Base-by-base conservation (phyloP, 805 yeast genomes). In the Spathaspora arborariae region DNA sequence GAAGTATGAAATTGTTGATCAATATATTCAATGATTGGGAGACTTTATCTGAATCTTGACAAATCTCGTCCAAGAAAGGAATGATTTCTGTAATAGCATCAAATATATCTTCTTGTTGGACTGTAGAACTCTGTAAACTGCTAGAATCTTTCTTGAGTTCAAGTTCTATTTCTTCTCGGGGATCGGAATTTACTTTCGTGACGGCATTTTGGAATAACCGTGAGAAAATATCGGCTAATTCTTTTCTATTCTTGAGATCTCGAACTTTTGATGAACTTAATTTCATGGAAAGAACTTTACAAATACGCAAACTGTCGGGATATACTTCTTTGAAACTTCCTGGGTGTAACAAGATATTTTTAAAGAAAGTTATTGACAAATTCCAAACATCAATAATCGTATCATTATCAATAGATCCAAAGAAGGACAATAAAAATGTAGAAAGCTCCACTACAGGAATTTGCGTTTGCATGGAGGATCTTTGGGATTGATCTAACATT, bases 361-460 rank as follows among this genome's bases (percentile, higher is more conserved):
- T 82, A 53, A 88, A 68, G 52, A 87, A 90, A 2, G 62, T 60
- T 20, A 79, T 66, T 27, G 84, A 67, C 19, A 75, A 78, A 8
- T 63, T 62, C 83, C 90, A 92, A 16, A 90, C 76, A 48, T 92
- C 98, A 49, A 85, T 90, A 42, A 89, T 69, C 0, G 88, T 81
- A 55, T 89, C 96, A 50, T 76, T 76, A 52, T 87, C 96, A 35
- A 91, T 67, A 0, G 90, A 76, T 4, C 66, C 66, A 19, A 84
- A 67, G 60, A 92, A 94, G 0, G 66, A 68, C 6, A 81, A 72
- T 48, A 90, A 62, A 57, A 87, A 86, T 1, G 56, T 54, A 1
- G 81, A 68, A 10, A 85, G 55, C 7, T 67, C 71, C 33, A 58
- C 62, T 7, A 75, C 81, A 5, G 72, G 57, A 2, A 85, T 59